Base-by-base conservation (phyloP, 2,329 filamentous ascomycete genomes). In the Westerdykella aurantiaca region DNA sequence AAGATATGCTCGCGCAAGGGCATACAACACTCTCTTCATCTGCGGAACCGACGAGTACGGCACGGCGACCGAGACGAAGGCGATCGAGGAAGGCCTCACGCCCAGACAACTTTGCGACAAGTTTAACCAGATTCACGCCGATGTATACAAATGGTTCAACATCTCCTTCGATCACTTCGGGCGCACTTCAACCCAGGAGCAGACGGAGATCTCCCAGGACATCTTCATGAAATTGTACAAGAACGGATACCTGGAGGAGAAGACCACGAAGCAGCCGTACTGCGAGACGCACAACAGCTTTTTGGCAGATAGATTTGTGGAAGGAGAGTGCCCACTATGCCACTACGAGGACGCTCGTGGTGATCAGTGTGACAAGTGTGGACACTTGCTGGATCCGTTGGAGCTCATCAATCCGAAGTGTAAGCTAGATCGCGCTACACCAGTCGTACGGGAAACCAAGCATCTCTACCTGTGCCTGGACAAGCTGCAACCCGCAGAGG, bases 161-260 rank as follows among this genome's bases (percentile, higher is more conserved):
- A 91, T 97, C 61, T 83, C 80, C 46, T 97, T 97, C 64, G 91
- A 97, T 71, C 84, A 90, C 69, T 98, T 97, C 64, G 93, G 90
- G 50, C 85, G 90, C 47, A 97, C 93, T 5, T 88, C 90, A 3
- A 97, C 91, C 14, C 71, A 80, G 43, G 80, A 93, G 59, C 93
- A 97, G 70, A 96, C 89, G 17, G 80, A 88, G 54, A 97, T 98
- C 57, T 87, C 90, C 9, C 93, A 97, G 70, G 81, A 87, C 51
- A 90, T 97, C 53, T 97, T 97, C 70, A 73, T 76, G 44, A 83
- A 89, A 66, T 79, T 98, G n/a, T 78, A 89, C 71, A 79, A 93
- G 51, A 95, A 95, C 58, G 88, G 86, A 22, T 95, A 82, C 62
- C 76, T 97, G 46, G 85, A 90, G 67, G 89, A 97, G 75, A 80